These are phyloP conservation scores for Sporothrix luriei DNA, from an alignment of 2,329 filamentous ascomycete genomes.

Conservation along the genomic window DNA sequence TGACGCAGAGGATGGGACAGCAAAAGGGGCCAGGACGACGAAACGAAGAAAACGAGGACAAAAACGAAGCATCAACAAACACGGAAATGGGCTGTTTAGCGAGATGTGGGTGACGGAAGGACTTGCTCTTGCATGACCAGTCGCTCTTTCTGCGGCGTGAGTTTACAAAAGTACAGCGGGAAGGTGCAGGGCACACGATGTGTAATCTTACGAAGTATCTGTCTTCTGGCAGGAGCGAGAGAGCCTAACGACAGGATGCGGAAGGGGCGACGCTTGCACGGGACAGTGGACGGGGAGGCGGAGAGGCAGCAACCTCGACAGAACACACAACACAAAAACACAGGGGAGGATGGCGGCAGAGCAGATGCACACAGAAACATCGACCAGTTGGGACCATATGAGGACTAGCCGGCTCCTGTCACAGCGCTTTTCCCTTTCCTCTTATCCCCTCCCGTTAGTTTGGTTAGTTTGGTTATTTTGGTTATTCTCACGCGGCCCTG, in stretches of 20 bases:
- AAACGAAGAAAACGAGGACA: background rate
- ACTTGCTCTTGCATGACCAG: background rate
- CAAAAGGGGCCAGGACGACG: background rate
- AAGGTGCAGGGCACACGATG: background rate
- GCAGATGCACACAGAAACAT: slow-evolving; percentile 21
- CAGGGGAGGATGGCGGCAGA: background rate
- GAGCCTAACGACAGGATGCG: slow-evolving; percentile 5
- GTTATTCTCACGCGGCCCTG: background rate
- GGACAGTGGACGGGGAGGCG: background rate
- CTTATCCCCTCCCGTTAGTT: slow-evolving; percentile 4
- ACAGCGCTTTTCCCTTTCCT: slow-evolving; percentile 16
- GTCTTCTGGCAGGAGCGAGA: background rate
- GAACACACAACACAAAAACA: background rate
- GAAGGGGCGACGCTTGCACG: slow-evolving; percentile 9
- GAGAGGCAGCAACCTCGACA: background rate
- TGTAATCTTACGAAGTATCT: too few relatives aligned
- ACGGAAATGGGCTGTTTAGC: slow-evolving; percentile 10
- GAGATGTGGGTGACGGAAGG: slow-evolving; percentile 7
- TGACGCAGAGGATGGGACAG: background rate
- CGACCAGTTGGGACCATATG: slow-evolving; percentile 21
- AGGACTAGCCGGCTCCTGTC: slow-evolving; percentile 31
- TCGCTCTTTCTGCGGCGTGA: slow-evolving; percentile 12
- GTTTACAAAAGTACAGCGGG: slow-evolving; percentile 4
- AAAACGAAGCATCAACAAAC: slow-evolving; percentile 23
- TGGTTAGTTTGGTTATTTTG: slow-evolving; percentile 16